Evolutionary conservation across 805 yeast species (phyloP).

Genomic region (Candida chilensis): DNA sequence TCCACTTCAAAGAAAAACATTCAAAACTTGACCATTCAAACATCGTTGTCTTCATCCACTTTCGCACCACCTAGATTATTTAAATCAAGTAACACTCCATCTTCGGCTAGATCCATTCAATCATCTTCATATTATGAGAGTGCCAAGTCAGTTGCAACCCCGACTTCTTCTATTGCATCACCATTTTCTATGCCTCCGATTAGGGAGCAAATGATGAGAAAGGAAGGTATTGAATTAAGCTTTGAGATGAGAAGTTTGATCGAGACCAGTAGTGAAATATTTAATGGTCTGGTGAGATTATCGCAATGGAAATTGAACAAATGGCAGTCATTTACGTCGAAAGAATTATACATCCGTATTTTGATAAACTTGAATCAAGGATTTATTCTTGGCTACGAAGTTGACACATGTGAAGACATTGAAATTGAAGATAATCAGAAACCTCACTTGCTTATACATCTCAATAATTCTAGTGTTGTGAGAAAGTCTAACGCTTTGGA

Average conservation of each 20-base stretch:
- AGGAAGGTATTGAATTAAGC: neutral
- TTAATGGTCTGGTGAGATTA: neutral
- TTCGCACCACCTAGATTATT: no score
- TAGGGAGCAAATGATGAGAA: no score
- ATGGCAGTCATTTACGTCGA: neutral
- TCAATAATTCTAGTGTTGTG: neutral
- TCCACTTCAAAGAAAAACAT: neutral
- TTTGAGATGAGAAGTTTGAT: neutral
- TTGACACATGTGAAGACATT: neutral
- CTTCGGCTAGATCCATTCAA: no score
- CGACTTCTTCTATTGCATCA: neutral
- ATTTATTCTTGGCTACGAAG: neutral
- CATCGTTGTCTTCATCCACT: no score
- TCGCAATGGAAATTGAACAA: slow-evolving; percentile 1
- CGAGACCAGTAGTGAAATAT: neutral
- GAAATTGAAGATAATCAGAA: neutral
- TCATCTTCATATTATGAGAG: no score
- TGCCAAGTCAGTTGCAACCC: no score
- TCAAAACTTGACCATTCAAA: neutral
- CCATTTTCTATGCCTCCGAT: slow-evolving; percentile 1
- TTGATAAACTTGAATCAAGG: neutral
- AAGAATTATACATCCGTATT: neutral
- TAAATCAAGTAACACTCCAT: no score
- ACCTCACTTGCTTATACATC: neutral
- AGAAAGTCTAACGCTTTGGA: slow-evolving; percentile 1